Base-by-base conservation (phyloP, 345 rosid genomes). In the Turritis glabra region DNA sequence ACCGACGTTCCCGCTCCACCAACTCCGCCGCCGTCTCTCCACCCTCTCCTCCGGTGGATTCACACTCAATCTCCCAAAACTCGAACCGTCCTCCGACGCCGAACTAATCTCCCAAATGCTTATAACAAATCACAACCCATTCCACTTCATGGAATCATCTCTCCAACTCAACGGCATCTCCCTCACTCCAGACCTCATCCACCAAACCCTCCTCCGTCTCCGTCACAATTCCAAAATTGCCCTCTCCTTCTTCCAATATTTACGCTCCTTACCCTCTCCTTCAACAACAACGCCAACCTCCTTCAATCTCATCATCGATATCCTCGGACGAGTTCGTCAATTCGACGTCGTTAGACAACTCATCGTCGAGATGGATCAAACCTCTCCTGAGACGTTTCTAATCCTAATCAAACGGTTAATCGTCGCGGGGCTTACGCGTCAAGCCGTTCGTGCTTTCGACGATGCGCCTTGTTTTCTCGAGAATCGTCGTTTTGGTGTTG, bases 151-250 rank as follows among this genome's bases (percentile, higher is more conserved):
- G 87, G 98, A 91, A 76, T 88, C 96, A 1, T 84, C 91, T 51
- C 84, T 87, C 58, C 98, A 94, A 63, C 91, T 89, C 72, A 79
- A 87, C 37, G 97, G 97, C 64, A 77, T 94, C 65, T 67, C 86
- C 21, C 85, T 94, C 72, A 61, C 93, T 1, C 43, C 93, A 1
- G 25, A 71, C 48, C 86, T 91, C 72, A 79, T 91, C 68, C 52
- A 89, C 84, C 95, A 94, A 71, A 91, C 91, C 27, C 96, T 91
- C 72, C 91, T 91, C 77, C 96, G 98, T 32, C 89, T 94, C 83
- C 89, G 77, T 40, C 89, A 91, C 81, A 77, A 80, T 59, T 91
- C 97, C 81, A 91, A 91, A 54, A 74, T 91, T 40, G 89, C 80
- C 44, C 61, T 77, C 33, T 1, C 76, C 22, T 71, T 77, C 53